phyloP scores from a whole-genome alignment of 2,329 filamentous ascomycete species.

The Claviceps africana region DNA sequence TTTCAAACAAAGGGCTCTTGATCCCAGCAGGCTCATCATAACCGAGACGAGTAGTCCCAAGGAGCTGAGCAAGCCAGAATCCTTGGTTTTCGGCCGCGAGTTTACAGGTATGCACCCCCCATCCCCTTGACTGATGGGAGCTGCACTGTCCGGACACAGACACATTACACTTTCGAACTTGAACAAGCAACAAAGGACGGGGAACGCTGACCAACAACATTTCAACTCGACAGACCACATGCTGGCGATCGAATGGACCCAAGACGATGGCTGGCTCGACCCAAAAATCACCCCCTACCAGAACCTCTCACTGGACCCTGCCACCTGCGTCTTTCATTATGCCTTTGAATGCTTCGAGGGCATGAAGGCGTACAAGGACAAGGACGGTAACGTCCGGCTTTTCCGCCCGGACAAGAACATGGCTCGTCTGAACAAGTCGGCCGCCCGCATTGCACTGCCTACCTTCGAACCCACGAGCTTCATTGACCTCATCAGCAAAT shows the following conservation, averaged over 20 bases:
- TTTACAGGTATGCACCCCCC: constrained; percentile 58
- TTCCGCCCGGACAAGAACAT: constrained; percentile 97
- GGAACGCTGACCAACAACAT: neutral
- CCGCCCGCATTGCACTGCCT: constrained; percentile 81
- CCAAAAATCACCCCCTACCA: constrained; percentile 87
- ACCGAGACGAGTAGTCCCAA: constrained; percentile 66
- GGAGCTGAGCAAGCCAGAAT: constrained; percentile 55
- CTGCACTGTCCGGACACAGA: neutral
- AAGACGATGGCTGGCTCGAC: constrained; percentile 65
- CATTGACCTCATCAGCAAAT: constrained; percentile 67
- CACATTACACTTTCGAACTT: too few species aligned
- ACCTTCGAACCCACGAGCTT: constrained; percentile 63
- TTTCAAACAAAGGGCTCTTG: constrained; percentile 50
- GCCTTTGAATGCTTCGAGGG: constrained; percentile 97
- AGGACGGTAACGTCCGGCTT: constrained; percentile 60
- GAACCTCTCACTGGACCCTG: constrained; percentile 90
- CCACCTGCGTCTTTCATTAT: constrained; percentile 96
- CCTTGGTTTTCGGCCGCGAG: constrained; percentile 76
- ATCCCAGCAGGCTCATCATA: constrained; percentile 62
- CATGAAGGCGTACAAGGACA: constrained; percentile 98
- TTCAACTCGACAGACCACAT: constrained; percentile 63
- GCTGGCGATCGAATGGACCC: constrained; percentile 88
- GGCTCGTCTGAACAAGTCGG: constrained; percentile 82
- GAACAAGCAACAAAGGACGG: neutral
- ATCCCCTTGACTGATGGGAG: too few species aligned